phyloP scores from a whole-genome alignment of 176 grass and related monocot genomes.

The Cocos nucifera region DNA sequence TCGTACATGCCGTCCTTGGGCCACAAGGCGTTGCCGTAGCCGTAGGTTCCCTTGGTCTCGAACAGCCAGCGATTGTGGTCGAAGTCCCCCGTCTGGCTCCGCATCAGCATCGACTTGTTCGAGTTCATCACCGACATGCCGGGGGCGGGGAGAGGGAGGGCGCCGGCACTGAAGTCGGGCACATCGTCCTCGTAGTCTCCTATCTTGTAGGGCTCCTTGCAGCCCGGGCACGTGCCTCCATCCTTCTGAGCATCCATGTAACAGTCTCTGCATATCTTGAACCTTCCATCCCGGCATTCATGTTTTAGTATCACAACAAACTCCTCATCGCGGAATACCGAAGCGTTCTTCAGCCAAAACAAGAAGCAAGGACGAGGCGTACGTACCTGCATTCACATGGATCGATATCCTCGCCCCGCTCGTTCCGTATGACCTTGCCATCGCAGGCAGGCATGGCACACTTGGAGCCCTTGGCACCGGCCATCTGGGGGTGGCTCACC shows the following conservation, averaged over 20 bases:
- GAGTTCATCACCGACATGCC: conserved; percentile 9
- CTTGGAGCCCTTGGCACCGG: conserved; percentile 41
- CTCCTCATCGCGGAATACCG: too few species aligned
- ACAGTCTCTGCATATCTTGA: conserved; percentile 96
- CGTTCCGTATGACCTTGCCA: conserved; percentile 71
- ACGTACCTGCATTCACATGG: conserved; percentile 69
- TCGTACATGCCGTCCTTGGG: conserved; percentile 62
- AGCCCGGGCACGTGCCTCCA: conserved; percentile 57
- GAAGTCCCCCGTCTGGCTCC: conserved; percentile 72
- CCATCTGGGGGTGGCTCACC: conserved; percentile 80
- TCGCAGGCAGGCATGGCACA: conserved; percentile 90
- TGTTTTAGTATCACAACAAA: too few species aligned
- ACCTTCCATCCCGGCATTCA: neutral
- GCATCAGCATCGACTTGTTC: conserved; percentile 54
- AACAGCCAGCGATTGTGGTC: conserved; percentile 96
- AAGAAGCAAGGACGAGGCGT: too few species aligned
- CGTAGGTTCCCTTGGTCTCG: conserved; percentile 89
- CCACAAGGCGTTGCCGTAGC: conserved; percentile 78
- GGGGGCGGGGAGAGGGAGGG: conserved; percentile 51
- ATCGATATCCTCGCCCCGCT: conserved; percentile 66
- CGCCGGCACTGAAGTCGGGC: conserved; percentile 15
- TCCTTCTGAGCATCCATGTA: conserved; percentile 87
- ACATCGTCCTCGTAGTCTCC: conserved; percentile 68
- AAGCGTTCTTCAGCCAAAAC: too few species aligned
- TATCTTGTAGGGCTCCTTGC: conserved; percentile 95